Conservation (phyloP, 768 basidiomycete genomes). For the Gloeophyllum trabeum region DNA sequence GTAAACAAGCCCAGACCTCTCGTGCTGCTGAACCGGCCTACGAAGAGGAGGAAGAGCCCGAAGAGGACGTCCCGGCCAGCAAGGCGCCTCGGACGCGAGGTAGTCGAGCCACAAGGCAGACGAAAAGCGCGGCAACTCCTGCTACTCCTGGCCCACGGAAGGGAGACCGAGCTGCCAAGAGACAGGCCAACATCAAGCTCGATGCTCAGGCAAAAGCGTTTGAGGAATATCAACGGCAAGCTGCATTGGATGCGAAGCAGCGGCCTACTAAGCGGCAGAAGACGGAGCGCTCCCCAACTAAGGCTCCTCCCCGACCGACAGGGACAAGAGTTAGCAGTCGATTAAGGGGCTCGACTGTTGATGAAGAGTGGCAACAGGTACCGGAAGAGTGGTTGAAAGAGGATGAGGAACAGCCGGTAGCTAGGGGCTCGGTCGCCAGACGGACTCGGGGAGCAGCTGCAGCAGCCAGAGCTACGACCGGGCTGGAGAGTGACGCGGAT, state of each 20-base stretch:
- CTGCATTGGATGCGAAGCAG: constrained; percentile 11
- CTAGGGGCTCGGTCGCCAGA: constrained; percentile 4
- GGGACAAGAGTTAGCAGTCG: constrained; percentile 63
- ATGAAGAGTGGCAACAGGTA: constrained; percentile 67
- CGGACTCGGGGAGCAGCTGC: constrained; percentile 11
- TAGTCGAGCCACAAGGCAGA: constrained; percentile 1
- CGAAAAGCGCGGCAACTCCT: constrained; percentile 3
- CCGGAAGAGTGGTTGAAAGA: constrained; percentile 62
- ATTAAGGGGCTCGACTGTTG: constrained; percentile 37
- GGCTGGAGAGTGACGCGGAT: constrained; percentile 50
- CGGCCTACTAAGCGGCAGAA: constrained; percentile 10
- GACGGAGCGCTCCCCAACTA: constrained; percentile 5
- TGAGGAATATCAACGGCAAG: constrained; percentile 48
- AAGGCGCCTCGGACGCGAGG: not conserved
- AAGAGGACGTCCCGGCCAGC: not conserved
- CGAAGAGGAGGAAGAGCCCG: not conserved
- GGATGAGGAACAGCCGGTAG: constrained; percentile 5
- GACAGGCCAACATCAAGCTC: constrained; percentile 57
- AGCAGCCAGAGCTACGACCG: constrained; percentile 41
- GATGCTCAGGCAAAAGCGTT: constrained; percentile 61
- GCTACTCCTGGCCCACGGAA: constrained; percentile 26
- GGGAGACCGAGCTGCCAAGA: constrained; percentile 58
- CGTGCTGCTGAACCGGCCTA: not conserved
- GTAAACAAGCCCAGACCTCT: not conserved
- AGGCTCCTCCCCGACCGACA: constrained; percentile 17